Base-by-base conservation (phyloP, 768 basidiomycete genomes). In the Mycena venus region DNA sequence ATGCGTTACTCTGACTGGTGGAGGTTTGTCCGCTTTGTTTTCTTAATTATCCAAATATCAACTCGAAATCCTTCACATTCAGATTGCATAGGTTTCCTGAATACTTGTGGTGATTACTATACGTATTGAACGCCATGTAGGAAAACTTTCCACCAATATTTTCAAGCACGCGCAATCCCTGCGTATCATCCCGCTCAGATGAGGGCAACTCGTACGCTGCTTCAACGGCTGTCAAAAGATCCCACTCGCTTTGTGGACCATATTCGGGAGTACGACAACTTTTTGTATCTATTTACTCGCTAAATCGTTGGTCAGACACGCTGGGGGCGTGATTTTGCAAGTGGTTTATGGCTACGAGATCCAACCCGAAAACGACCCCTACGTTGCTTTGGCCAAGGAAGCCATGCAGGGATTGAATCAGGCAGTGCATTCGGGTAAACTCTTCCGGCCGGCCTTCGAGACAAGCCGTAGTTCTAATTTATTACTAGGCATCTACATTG, bases 281-380 rank as follows among this genome's bases (percentile, higher is more conserved):
- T 10, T n/a, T 7, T 51, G 11, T 3, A 49, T 15, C 25, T 31
- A 27, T 29, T 14, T 14, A 11, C 12, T 36, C 25, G 31, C 4
- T 25, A 34, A 19, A 25, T 34, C 36, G 15, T 42, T 64, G 36
- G 4, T 34, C 21, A 86, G 85, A 40, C 75, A 80, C 68, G 77
- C 82, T 2, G 82, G 81, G 19, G 78, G 84, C 5, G 70, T 85
- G 31, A 83, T 86, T n/a, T 79, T 89, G 62, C 82, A 82, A 38
- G 76, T 86, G 11, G 78, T 82, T 0, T 88, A 89, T 49, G 88
- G 88, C 0, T 86, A 87, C 68, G 77, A 83, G 19, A 81, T 85
- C 17, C 70, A 82, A 68, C 74, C 82, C 1, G 79, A 74, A 27
- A 73, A 85, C 0, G 88, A 89, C 64, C 84, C 80, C 19, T 84